Evolutionary conservation across 257 asterid genomes (phyloP), one percentile per base, ranked within the genome.

Genomic region (Ballota nigra): DNA sequence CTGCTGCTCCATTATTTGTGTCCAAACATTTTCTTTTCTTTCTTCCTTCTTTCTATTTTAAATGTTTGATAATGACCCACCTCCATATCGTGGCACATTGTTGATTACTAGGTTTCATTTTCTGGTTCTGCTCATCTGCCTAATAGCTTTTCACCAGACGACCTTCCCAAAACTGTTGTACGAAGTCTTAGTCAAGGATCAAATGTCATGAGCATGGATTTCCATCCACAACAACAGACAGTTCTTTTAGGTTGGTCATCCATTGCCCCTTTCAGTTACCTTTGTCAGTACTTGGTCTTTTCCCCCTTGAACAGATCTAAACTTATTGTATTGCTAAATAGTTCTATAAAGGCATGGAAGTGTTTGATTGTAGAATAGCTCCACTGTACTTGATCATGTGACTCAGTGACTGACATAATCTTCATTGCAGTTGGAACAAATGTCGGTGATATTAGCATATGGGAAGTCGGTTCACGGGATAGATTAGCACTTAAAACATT

Each of bases 381-480:
- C 43, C 24, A 64, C 18, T 19, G 41, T 38, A 13, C 41, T 62
- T 33, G 40, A 34, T 16, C 53, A 58, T 63, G 52, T 69, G 60
- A 53, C 73, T 69, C 69, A 56, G 52, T 69, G 60, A 53, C 73
- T 69, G 72, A 56, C 51, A 41, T 43, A 16, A 64, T 65, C 43
- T 24, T 63, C 20, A 45, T 63, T 79, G 84, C 73, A 94, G 99
- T 94, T 85, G 99, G 99, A 69, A 94, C 99, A 16, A 94, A 89
- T 84, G 96, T 91, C 61, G 99, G 99, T 77, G 99, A 94, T 75
- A 88, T 94, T 75, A 91, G 97, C 91, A 88, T 94, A 63, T 94
- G 99, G 99, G 97, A 94, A 81, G 96, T 91, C 77, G 97, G 97
- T 57, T 86, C 96, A 36, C 85, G 92, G 33, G 99, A 94, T 67